Conservation (phyloP, 352 stramenopile genomes). For the Peronosclerospora sorghi region DNA sequence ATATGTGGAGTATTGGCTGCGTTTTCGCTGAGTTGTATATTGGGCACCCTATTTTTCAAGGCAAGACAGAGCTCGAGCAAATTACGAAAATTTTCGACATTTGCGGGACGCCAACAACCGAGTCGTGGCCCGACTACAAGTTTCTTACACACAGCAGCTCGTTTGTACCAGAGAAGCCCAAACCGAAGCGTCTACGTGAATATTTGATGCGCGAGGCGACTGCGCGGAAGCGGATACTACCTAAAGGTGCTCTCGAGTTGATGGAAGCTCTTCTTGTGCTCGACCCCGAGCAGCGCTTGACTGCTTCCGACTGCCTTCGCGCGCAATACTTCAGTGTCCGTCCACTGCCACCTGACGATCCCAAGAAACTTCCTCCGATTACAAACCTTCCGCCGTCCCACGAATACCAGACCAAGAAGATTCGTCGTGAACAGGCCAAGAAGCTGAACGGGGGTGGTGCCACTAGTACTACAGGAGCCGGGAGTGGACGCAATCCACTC, state of each 20-base stretch:
- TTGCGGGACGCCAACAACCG: conserved; percentile 71
- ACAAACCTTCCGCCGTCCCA: conserved; percentile 70
- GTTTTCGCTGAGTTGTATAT: conserved; percentile 84
- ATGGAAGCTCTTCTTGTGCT: conserved; percentile 91
- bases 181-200: conserved; percentile 49
- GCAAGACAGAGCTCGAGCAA: conserved; percentile 82
- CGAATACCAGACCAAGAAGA: conserved; percentile 86
- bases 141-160: conserved; percentile 72
- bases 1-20: conserved; percentile 93
- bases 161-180: conserved; percentile 73
- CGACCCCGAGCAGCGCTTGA: conserved; percentile 90
- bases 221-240: conserved; percentile 64
- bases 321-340: conserved; percentile 90
- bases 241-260: conserved; percentile 84
- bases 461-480: conserved; percentile 24
- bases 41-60: conserved; percentile 76
- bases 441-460: conserved; percentile 35
- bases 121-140: conserved; percentile 81
- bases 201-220: conserved; percentile 70
- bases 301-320: conserved; percentile 85
- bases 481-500: conserved; percentile 12
- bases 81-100: conserved; percentile 85
- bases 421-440: conserved; percentile 76
- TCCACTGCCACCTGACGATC: conserved; percentile 51
- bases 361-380: conserved; percentile 52